These are phyloP conservation scores for Cladosporium sp. DNA, from an alignment of 2,329 filamentous ascomycete species.

Conservation along the genomic window DNA sequence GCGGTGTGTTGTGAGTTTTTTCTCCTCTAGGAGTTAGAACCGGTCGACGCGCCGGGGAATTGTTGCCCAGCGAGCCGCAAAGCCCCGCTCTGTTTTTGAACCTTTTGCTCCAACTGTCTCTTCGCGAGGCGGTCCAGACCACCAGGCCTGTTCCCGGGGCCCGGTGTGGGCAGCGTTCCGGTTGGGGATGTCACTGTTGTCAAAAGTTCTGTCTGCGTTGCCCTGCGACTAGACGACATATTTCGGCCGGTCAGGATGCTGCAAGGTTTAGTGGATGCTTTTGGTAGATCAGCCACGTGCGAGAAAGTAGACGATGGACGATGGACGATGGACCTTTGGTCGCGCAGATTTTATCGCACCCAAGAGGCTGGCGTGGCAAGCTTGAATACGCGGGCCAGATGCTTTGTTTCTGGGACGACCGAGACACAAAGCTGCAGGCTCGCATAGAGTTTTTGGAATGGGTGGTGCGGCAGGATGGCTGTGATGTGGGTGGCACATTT, in stretches of 20 bases:
- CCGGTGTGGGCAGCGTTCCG: constrained; percentile 5
- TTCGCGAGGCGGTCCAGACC: constrained; percentile 8
- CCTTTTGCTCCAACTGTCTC: constrained; percentile 9
- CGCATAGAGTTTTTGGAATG: neutral
- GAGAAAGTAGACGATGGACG: constrained; percentile 5
- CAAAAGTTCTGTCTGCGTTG: constrained; percentile 7
- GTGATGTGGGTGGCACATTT: constrained; percentile 14
- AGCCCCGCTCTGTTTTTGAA: constrained; percentile 16
- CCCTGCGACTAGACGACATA: neutral
- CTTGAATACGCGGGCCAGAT: constrained; percentile 8
- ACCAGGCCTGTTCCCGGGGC: neutral
- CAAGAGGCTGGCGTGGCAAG: constrained; percentile 1
- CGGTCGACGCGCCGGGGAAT: constrained; percentile 2
- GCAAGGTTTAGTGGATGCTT: neutral
- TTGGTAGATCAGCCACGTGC: constrained; percentile 17
- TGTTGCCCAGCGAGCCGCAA: constrained; percentile 12
- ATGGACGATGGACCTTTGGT: neutral
- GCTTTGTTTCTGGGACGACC: neutral
- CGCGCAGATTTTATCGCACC: neutral
- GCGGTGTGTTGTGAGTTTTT: neutral
- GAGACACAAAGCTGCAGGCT: constrained; percentile 6
- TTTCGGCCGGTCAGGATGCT: neutral
- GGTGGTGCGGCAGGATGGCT: constrained; percentile 1
- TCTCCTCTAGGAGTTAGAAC: constrained; percentile 6
- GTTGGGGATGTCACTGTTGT: constrained; percentile 4